Conservation (phyloP, 176 grass and related monocot genomes). For the Cenchrus americanus region DNA sequence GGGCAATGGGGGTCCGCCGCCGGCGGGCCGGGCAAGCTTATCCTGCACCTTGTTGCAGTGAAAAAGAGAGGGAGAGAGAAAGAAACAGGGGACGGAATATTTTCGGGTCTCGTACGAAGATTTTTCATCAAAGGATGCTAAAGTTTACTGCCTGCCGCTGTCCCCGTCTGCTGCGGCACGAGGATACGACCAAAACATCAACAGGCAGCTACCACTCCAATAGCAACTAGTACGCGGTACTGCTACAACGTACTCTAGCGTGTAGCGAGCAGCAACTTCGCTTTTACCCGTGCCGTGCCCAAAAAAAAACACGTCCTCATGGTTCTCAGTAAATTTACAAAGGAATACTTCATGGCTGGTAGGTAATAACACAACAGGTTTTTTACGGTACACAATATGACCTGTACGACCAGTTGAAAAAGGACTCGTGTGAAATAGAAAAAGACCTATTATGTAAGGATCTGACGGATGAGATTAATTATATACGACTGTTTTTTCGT, state of each 20-base stretch:
- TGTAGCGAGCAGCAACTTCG: not conserved
- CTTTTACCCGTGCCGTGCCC: constrained; percentile 23
- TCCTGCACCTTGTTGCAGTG: not conserved
- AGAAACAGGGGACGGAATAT: not conserved
- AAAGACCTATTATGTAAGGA: too few species aligned
- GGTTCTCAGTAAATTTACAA: not conserved
- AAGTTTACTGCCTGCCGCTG: constrained; percentile 34
- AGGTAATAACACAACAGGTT: not conserved
- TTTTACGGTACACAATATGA: too few species aligned
- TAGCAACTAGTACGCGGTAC: not conserved
- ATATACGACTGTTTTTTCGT: too few species aligned
- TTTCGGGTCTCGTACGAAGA: constrained; percentile 30
- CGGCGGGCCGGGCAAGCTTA: constrained; percentile 23
- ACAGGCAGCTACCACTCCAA: constrained; percentile 3
- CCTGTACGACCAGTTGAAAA: too few species aligned
- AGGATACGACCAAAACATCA: constrained; percentile 46
- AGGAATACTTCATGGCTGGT: not conserved
- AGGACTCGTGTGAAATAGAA: too few species aligned
- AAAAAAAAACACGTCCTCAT: not conserved
- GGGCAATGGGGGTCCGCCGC: not conserved
- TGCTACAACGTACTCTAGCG: not conserved
- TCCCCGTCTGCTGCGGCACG: constrained; percentile 42
- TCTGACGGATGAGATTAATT: too few species aligned
- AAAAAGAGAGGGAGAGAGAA: not conserved
- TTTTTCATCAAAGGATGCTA: constrained; percentile 56